A percentile compares a stretch with the other conserved stretches of the same genome.
phyloP scores from a whole-genome alignment of 176 grass and related monocot species.

The Ananas comosus region DNA sequence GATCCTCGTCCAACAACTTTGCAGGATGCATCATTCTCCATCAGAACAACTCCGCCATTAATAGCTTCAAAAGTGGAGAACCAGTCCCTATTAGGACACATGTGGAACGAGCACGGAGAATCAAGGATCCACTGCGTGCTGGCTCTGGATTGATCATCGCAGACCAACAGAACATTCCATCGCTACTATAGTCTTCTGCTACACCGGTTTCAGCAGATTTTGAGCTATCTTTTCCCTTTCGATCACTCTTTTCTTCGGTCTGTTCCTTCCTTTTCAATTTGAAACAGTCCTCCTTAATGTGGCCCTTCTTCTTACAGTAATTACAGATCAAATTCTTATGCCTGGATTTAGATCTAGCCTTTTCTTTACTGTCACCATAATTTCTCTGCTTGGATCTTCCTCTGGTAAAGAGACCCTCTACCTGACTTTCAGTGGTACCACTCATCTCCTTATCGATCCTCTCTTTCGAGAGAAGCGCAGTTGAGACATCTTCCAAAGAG shows the following conservation, averaged over 20 bases:
- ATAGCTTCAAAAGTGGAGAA: background rate
- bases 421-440: too few relatives aligned
- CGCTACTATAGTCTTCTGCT: background rate
- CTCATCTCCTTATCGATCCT: too few relatives aligned
- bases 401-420: background rate
- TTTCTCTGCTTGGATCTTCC: background rate
- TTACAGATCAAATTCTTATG: background rate
- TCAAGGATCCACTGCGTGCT: background rate
- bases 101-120: conserved; percentile 10
- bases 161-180: background rate
- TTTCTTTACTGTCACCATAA: background rate
- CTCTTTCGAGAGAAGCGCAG: too few relatives aligned
- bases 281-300: background rate
- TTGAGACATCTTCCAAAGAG: too few relatives aligned
- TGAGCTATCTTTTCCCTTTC: background rate
- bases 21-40: conserved; percentile 2
- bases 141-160: too few relatives aligned
- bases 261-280: background rate
- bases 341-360: background rate
- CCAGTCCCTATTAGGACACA: conserved; percentile 11
- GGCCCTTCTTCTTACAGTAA: too few relatives aligned
- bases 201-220: background rate
- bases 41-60: background rate
- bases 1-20: background rate
- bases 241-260: background rate